Evolutionary conservation across 2,329 filamentous ascomycete species (phyloP).

Genomic region (Claviceps purpurea): DNA sequence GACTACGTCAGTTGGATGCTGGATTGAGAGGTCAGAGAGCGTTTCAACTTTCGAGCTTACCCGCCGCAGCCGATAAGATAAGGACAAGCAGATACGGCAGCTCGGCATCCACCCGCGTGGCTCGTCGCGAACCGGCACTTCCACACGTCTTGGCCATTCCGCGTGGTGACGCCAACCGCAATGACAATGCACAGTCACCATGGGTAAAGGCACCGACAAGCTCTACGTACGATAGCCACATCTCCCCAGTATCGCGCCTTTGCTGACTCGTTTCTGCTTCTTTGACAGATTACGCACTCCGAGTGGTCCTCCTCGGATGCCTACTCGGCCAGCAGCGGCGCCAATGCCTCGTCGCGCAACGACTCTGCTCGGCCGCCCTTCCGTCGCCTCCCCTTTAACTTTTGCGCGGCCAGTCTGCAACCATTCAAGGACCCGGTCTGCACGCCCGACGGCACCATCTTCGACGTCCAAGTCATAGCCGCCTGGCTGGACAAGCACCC

Average conservation of each 20-base stretch:
- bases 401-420: conserved; percentile 89
- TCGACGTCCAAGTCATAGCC: conserved; percentile 87
- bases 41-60: no score
- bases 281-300: conserved; percentile 68
- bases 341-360: conserved; percentile 10
- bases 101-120: background rate
- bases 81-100: background rate
- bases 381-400: conserved; percentile 90
- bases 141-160: no score
- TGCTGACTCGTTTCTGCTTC: conserved; percentile 2
- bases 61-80: background rate
- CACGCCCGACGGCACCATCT: conserved; percentile 74
- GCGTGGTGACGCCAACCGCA: no score
- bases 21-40: no score
- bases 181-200: conserved; percentile 10
- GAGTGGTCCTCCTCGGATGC: conserved; percentile 92
- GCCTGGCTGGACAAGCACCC: conserved; percentile 85
- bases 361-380: conserved; percentile 46
- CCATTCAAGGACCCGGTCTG: conserved; percentile 93
- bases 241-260: background rate
- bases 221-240: conserved; percentile 23
- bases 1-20: background rate
- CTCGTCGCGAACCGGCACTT: no score
- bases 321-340: conserved; percentile 60
- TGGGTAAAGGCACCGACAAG: conserved; percentile 33